Percentiles rank a stretch among this genome's conserved stretches.
phyloP scores from a whole-genome alignment of 352 stramenopile species.

The Thalassiosira allenii region DNA sequence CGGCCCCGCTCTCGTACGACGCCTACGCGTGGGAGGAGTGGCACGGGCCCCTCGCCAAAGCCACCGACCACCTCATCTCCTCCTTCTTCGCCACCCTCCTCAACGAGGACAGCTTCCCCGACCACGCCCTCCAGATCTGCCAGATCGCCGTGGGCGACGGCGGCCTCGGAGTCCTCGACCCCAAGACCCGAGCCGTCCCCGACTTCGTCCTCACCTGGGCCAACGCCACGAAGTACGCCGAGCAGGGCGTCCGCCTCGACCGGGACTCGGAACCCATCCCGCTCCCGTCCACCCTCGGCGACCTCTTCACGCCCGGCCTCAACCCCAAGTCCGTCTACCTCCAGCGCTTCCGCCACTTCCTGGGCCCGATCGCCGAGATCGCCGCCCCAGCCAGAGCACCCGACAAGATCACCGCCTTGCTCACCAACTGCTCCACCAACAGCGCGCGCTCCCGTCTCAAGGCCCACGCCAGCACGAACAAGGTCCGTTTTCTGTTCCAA shows the following conservation, averaged over 20 bases:
- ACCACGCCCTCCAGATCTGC: conserved; percentile 7
- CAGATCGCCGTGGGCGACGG: neutral
- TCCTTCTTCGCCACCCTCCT: neutral
- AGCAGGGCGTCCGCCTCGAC: conserved; percentile 10
- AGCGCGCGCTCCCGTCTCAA: conserved; percentile 8
- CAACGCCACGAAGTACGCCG: neutral
- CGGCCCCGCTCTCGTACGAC: conserved; percentile 7
- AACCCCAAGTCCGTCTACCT: conserved; percentile 15
- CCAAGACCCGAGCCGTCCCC: conserved; percentile 12
- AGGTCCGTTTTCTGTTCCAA: neutral
- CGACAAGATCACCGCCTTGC: neutral
- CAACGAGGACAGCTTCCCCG: neutral
- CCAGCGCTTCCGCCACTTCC: conserved; percentile 14
- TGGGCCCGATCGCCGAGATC: neutral
- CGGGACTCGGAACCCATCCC: neutral
- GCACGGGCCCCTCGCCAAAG: conserved; percentile 7
- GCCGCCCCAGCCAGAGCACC: neutral
- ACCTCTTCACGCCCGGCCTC: conserved; percentile 6
- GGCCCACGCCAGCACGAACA: neutral
- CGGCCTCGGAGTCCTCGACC: conserved; percentile 1
- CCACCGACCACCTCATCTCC: conserved; percentile 2
- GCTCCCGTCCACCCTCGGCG: neutral
- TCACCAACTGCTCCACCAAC: neutral
- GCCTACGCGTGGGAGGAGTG: conserved; percentile 3
- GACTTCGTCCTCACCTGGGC: conserved; percentile 39